Conservation (phyloP, 2,329 filamentous ascomycete species). For the Huntiella abstrusa region DNA sequence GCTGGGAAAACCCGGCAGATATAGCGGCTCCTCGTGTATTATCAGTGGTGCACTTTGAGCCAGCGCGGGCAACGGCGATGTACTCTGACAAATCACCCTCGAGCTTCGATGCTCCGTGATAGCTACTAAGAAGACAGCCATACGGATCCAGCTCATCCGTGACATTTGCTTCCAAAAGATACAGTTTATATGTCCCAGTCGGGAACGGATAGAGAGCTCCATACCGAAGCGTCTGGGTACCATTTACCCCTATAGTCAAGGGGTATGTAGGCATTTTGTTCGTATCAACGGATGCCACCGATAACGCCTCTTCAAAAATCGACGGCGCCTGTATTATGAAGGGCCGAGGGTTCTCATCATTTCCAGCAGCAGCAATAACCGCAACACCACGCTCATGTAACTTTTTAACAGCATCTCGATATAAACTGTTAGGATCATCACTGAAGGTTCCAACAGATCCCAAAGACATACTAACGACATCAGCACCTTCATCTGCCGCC, state of each 20-base stretch:
- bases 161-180: constrained; percentile 3
- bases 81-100: constrained; percentile 5
- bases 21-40: constrained; percentile 3
- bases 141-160: background rate
- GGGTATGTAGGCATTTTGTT: constrained; percentile 11
- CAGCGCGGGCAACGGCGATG: background rate
- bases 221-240: constrained; percentile 8
- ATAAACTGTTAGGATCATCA: constrained; percentile 12
- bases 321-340: constrained; percentile 21
- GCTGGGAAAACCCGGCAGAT: constrained; percentile 7
- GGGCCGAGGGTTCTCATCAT: constrained; percentile 28
- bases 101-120: background rate
- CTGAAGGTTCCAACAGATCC: constrained; percentile 13
- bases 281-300: constrained; percentile 15
- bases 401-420: constrained; percentile 4
- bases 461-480: constrained; percentile 17
- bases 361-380: constrained; percentile 31
- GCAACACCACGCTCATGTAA: constrained; percentile 23
- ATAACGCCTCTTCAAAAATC: constrained; percentile 17
- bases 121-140: constrained; percentile 1
- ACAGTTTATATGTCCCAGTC: constrained; percentile 6
- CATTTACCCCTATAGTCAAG: background rate
- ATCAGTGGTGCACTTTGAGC: constrained; percentile 4
- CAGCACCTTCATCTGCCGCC: constrained; percentile 15
- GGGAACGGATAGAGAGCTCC: constrained; percentile 8